Percentiles rank a stretch among this genome's conserved stretches.
phyloP scores from a whole-genome alignment of 1,139 yeast genomes.

The Protomyces lactucae-debilis region DNA sequence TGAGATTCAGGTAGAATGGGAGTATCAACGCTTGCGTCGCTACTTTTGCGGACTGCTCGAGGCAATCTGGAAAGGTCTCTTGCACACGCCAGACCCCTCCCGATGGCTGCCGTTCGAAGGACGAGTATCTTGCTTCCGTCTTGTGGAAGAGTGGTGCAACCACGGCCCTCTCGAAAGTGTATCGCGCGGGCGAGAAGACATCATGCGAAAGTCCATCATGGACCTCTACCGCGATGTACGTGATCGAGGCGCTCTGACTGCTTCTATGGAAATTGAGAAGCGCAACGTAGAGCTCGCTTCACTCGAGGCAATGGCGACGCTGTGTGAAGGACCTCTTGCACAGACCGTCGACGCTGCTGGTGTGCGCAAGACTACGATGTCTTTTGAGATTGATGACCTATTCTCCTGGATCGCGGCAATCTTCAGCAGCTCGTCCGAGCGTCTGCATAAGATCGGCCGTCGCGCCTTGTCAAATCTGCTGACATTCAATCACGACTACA shows the following conservation, averaged over 20 bases:
- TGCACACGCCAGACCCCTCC: conserved; percentile 43
- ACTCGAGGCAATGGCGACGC: conserved; percentile 74
- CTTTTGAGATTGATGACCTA: conserved; percentile 66
- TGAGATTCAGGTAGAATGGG: conserved; percentile 60
- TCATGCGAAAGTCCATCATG: conserved; percentile 46
- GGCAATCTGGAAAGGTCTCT: conserved; percentile 56
- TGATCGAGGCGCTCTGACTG: conserved; percentile 49
- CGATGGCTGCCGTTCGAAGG: conserved; percentile 79
- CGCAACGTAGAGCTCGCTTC: conserved; percentile 67
- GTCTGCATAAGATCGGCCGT: conserved; percentile 60
- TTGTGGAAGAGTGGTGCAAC: conserved; percentile 91
- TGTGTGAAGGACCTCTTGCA: conserved; percentile 49
- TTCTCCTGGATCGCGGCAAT: conserved; percentile 75
- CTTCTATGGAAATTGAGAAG: conserved; percentile 79
- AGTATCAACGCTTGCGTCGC: conserved; percentile 69
- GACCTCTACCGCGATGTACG: conserved; percentile 37
- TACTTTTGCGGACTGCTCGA: conserved; percentile 77
- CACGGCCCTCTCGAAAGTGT: conserved; percentile 62
- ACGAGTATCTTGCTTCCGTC: conserved; percentile 73
- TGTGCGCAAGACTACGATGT: conserved; percentile 44
- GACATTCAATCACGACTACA: conserved; percentile 53
- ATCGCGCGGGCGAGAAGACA: conserved; percentile 61
- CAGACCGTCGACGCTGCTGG: conserved; percentile 36
- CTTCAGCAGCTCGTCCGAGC: conserved; percentile 56
- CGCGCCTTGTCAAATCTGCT: conserved; percentile 68